phyloP scores from a whole-genome alignment of 2,329 filamentous ascomycete species.

The Canariomyces notabilis region DNA sequence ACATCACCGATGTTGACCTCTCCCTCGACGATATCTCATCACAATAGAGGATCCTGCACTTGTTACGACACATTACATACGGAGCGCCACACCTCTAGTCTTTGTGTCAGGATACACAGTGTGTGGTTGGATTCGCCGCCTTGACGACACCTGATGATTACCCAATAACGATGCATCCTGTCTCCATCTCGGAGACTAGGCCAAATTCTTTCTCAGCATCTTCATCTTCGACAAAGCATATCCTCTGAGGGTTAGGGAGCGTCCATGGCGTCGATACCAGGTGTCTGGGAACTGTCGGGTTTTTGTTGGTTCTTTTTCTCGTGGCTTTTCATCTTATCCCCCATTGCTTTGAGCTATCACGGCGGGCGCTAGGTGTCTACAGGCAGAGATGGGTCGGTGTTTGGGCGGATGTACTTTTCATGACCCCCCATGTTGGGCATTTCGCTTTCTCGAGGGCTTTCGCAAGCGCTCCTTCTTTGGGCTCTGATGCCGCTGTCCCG shows the following conservation, averaged over 20 bases:
- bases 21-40: conserved; percentile 44
- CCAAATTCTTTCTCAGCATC: conserved; percentile 9
- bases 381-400: conserved; percentile 16
- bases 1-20: conserved; percentile 46
- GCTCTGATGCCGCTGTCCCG: conserved; percentile 11
- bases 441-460: conserved; percentile 13
- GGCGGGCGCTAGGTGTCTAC: conserved; percentile 19
- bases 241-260: conserved; percentile 10
- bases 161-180: conserved; percentile 18
- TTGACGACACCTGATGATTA: conserved; percentile 21
- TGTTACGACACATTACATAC: neutral
- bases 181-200: conserved; percentile 12
- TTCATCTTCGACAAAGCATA: conserved; percentile 14
- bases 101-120: conserved; percentile 24
- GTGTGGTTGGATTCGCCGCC: conserved; percentile 25
- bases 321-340: conserved; percentile 8
- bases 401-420: conserved; percentile 12
- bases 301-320: conserved; percentile 9
- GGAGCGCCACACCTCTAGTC: conserved; percentile 9
- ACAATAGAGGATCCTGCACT: conserved; percentile 8
- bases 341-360: conserved; percentile 15
- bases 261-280: conserved; percentile 9
- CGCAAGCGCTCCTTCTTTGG: no score
- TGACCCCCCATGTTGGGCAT: conserved; percentile 1
- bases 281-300: conserved; percentile 10